Base-by-base conservation (phyloP, 371 early-diverging fungal genomes). In the Actinomucor elegans region DNA sequence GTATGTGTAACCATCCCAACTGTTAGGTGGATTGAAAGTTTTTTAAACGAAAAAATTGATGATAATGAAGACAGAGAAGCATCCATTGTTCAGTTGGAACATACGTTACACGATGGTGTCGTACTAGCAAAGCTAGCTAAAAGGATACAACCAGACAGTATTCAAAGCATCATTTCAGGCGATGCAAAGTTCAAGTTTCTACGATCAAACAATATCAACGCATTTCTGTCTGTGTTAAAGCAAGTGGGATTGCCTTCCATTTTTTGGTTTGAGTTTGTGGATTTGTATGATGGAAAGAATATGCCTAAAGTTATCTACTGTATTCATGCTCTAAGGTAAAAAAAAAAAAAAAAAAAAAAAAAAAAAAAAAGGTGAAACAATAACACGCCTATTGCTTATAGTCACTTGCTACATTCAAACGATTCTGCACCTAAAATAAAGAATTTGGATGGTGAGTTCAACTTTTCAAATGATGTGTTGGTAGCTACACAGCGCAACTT, bases 301-400 rank as follows among this genome's bases (percentile, higher is more conserved):
- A 93, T 99, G 66, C 99, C 99, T 12, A 96, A 95, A 66, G 99
- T 99, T 9, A 96, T 99, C 55, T 99, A 99, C 73, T 99, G 99
- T 76, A 90, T 99, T 47, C 99, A 99, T 63, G 99, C 99, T 0
- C 85, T 99, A 34, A n/a, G n/a, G n/a, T n/a, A n/a, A n/a, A n/a
- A n/a, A n/a, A n/a, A n/a, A 95, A 91, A 84, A 90, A 81, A 51
- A 26, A 27, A 14, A 48, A 14, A 26, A 20, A 32, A 32, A 36
- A 5, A 36, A 36, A 9, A 7, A 31, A 32, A 32, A 32, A 32
- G 12, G 12, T 32, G 32, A 32, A 32, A 12, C 17, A 15, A 17
- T 14, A 9, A n/a, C 11, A n/a, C n/a, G n/a, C n/a, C n/a, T n/a
- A n/a, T 40, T n/a, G n/a, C n/a, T n/a, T n/a, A n/a, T n/a, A 89